phyloP scores from a whole-genome alignment of 75 land plant genomes.

The Selaginella moellendorffii region DNA sequence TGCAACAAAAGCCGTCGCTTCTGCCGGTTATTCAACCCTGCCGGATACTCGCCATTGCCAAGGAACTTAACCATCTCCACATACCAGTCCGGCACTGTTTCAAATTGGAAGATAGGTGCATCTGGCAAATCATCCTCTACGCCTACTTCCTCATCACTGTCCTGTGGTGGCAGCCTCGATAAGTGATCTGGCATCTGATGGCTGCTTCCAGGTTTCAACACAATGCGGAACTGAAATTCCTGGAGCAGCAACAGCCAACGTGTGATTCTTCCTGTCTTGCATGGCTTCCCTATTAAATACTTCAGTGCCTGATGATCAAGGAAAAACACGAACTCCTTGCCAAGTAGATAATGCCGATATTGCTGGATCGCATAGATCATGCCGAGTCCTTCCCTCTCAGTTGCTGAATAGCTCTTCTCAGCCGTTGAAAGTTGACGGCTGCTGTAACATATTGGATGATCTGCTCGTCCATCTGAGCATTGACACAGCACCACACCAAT shows the following conservation, averaged over 20 bases:
- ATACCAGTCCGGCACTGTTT: too few relatives aligned
- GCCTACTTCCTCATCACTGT: too few relatives aligned
- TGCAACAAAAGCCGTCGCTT: too few relatives aligned
- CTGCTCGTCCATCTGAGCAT: neutral
- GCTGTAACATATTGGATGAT: constrained; percentile 8
- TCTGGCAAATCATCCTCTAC: too few relatives aligned
- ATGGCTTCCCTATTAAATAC: constrained; percentile 1
- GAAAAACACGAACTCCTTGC: constrained; percentile 14
- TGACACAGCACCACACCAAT: constrained; percentile 12
- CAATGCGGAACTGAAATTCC: constrained; percentile 7
- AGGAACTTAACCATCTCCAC: too few relatives aligned
- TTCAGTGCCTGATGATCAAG: constrained; percentile 11
- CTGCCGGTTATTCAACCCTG: too few relatives aligned
- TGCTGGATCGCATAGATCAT: constrained; percentile 13
- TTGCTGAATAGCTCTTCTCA: constrained; percentile 9
- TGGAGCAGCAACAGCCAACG: constrained; percentile 6
- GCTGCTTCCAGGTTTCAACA: too few relatives aligned
- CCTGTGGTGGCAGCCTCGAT: too few relatives aligned
- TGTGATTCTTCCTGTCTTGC: neutral
- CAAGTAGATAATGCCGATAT: constrained; percentile 14
- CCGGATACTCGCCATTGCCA: too few relatives aligned
- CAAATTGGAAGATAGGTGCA: too few relatives aligned
- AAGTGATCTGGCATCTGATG: too few relatives aligned
- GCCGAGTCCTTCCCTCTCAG: constrained; percentile 11
- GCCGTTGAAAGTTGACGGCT: neutral